These are phyloP conservation scores for Tolypocladium album DNA, from an alignment of 2,329 filamentous ascomycete species.

Conservation along the genomic window DNA sequence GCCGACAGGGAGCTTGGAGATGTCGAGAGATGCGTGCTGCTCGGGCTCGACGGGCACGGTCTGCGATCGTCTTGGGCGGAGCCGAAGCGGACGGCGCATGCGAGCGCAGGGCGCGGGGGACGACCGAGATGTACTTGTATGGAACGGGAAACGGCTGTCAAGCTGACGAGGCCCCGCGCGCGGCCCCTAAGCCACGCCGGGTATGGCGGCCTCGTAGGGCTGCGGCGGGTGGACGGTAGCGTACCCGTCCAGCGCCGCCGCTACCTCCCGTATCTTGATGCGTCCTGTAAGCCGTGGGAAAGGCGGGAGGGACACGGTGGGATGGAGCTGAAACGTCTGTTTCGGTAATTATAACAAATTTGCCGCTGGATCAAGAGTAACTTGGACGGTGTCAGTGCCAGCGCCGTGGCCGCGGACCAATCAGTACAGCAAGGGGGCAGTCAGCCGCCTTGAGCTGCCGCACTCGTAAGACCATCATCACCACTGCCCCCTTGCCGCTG, in stretches of 20 bases:
- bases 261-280: too few relatives aligned
- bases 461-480: neutral
- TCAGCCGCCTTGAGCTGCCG: neutral
- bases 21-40: neutral
- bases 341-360: too few relatives aligned
- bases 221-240: neutral
- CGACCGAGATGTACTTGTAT: too few relatives aligned
- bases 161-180: conserved; percentile 2
- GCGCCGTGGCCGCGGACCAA: too few relatives aligned
- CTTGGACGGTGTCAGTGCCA: too few relatives aligned
- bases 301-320: too few relatives aligned
- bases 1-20: neutral
- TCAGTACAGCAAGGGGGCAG: too few relatives aligned
- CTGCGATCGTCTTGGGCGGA: neutral
- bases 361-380: too few relatives aligned
- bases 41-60: neutral
- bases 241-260: too few relatives aligned
- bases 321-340: too few relatives aligned
- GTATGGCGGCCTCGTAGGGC: neutral
- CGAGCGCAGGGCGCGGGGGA: neutral
- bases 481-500: neutral
- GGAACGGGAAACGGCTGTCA: conserved; percentile 16
- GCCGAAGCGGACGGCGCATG: neutral
- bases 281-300: too few relatives aligned
- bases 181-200: neutral